These are phyloP conservation scores for Simmondsia chinensis DNA, from an alignment of 148 eudicot genomes.

Conservation along the genomic window DNA sequence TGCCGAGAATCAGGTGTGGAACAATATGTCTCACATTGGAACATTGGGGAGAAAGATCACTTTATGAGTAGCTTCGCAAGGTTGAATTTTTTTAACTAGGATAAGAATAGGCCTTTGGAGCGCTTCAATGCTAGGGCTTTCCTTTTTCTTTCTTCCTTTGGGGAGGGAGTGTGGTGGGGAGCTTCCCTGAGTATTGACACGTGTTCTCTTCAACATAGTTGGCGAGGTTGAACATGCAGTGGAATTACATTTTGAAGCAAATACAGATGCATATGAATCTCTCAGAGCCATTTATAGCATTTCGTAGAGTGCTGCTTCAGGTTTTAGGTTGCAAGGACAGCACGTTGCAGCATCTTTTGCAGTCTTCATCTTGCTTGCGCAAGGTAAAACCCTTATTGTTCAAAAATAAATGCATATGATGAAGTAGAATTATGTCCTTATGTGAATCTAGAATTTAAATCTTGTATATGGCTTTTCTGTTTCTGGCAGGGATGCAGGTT, in stretches of 20 bases:
- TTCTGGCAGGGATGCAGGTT: constrained; percentile 65
- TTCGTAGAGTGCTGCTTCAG: constrained; percentile 74
- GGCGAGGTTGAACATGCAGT: constrained; percentile 51
- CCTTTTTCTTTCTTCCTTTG: background rate
- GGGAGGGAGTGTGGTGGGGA: background rate
- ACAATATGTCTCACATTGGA: too few species aligned
- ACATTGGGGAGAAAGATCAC: too few species aligned
- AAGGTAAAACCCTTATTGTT: constrained; percentile 39
- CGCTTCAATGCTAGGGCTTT: background rate
- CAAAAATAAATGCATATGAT: background rate
- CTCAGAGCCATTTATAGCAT: constrained; percentile 87
- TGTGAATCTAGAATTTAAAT: too few species aligned
- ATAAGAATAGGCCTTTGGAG: too few species aligned
- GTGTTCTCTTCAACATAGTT: constrained; percentile 25
- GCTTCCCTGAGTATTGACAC: background rate
- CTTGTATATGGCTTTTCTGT: background rate
- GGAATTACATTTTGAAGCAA: constrained; percentile 59
- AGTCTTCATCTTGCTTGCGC: constrained; percentile 77
- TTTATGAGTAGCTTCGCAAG: too few species aligned
- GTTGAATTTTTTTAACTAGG: too few species aligned
- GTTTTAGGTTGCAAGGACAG: constrained; percentile 55
- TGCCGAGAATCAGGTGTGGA: too few species aligned
- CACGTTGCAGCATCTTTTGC: constrained; percentile 70
- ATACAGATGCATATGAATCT: constrained; percentile 80
- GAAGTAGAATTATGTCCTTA: too few species aligned